These are phyloP conservation scores for Pseudevernia furfuracea DNA, from an alignment of 495 filamentous ascomycete species.

Conservation along the genomic window DNA sequence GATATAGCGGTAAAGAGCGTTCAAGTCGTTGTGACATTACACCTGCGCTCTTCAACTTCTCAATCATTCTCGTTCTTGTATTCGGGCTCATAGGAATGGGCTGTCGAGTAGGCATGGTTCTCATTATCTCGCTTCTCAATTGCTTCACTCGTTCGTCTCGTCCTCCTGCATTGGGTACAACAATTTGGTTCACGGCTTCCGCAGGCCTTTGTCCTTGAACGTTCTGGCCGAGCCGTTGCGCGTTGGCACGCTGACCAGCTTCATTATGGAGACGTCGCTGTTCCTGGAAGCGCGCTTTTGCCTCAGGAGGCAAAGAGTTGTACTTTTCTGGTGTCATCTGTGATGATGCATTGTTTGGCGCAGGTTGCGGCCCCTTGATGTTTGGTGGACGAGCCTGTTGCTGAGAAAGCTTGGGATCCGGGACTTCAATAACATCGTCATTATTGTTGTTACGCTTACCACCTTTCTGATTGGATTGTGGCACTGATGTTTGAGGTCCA, in stretches of 20 bases:
- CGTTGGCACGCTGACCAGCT: constrained; percentile 26
- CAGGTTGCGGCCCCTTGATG: constrained; percentile 20
- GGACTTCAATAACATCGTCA: constrained; percentile 56
- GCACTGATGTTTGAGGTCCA: background rate
- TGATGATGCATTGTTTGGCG: background rate
- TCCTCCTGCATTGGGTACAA: constrained; percentile 2
- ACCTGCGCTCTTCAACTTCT: constrained; percentile 38
- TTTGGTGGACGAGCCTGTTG: constrained; percentile 21
- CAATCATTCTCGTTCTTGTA: constrained; percentile 41
- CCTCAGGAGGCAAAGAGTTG: constrained; percentile 11
- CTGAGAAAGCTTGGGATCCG: constrained; percentile 36
- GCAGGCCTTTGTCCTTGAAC: constrained; percentile 33
- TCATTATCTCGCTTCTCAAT: constrained; percentile 36
- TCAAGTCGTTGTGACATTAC: constrained; percentile 40
- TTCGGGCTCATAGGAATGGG: constrained; percentile 36
- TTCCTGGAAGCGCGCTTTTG: constrained; percentile 13
- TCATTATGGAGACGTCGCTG: background rate
- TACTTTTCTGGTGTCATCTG: constrained; percentile 16
- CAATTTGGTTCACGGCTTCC: constrained; percentile 5
- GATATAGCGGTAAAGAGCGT: constrained; percentile 38
- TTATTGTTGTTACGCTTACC: constrained; percentile 48
- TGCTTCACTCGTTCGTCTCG: constrained; percentile 17
- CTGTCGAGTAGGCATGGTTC: constrained; percentile 29
- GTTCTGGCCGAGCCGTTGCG: constrained; percentile 29
- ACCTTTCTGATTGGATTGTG: constrained; percentile 15